Percentiles rank a stretch among this genome's conserved stretches.
These are phyloP conservation scores for Thozetella sp. DNA, from an alignment of 495 filamentous ascomycete genomes.

Conservation along the genomic window DNA sequence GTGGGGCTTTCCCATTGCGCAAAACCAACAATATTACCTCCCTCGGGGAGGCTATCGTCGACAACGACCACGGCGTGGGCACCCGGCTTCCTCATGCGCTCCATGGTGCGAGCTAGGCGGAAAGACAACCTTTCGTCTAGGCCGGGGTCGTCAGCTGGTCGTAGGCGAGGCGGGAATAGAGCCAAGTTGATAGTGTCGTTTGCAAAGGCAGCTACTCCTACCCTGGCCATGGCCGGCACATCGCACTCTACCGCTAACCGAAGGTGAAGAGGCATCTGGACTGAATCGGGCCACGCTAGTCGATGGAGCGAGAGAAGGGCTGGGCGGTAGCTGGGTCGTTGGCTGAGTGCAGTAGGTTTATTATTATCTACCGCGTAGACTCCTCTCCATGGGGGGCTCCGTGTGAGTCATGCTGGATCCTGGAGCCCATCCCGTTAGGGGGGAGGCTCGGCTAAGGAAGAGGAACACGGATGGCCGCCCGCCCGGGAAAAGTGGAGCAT, in stretches of 20 bases:
- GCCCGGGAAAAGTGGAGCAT: no score
- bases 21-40: background rate
- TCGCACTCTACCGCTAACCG: background rate
- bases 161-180: background rate
- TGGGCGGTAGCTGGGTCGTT: background rate
- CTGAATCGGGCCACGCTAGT: no score
- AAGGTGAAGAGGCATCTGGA: background rate
- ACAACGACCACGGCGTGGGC: background rate
- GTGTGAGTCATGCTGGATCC: no score
- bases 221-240: background rate
- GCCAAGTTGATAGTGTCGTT: background rate
- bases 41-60: background rate
- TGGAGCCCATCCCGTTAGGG: no score
- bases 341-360: no score
- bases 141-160: background rate
- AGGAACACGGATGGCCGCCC: no score
- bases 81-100: background rate
- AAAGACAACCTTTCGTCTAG: background rate
- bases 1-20: background rate
- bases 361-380: no score
- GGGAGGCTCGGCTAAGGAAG: no score
- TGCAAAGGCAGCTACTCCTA: background rate
- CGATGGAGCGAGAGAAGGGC: no score
- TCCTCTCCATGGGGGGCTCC: no score
- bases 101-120: background rate